Conservation (phyloP, 805 yeast species). For the Saccharomycopsis fibuligera region DNA sequence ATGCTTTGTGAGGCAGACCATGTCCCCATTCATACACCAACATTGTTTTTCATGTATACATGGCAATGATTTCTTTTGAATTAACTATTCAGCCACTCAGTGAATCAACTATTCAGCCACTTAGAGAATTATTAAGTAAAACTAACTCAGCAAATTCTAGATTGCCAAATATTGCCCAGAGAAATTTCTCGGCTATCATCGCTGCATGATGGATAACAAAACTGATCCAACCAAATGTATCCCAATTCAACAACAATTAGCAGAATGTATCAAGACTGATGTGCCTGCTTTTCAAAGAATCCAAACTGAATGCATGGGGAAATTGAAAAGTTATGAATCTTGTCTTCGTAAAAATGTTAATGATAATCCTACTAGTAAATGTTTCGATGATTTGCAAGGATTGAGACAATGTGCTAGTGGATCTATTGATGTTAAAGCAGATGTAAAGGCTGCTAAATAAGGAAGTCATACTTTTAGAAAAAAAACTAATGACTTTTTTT, state of each 20-base stretch:
- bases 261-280: conserved; percentile 53
- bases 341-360: conserved; percentile 45
- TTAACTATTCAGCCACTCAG: too few relatives aligned
- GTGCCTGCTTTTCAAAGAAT: conserved; percentile 73
- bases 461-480: too few relatives aligned
- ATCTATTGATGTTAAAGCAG: conserved; percentile 23
- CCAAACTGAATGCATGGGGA: conserved; percentile 51
- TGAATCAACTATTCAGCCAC: too few relatives aligned
- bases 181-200: conserved; percentile 64
- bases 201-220: conserved; percentile 53
- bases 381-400: conserved; percentile 46
- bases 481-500: too few relatives aligned
- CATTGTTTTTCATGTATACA: not conserved
- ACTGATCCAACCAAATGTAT: conserved; percentile 42
- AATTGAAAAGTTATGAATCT: conserved; percentile 56
- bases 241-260: conserved; percentile 48
- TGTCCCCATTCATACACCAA: not conserved
- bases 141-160: conserved; percentile 23
- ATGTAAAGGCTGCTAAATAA: too few relatives aligned
- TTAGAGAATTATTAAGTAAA: not conserved
- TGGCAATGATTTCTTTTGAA: not conserved
- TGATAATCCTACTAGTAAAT: conserved; percentile 39
- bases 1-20: not conserved
- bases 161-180: conserved; percentile 72
- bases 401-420: conserved; percentile 59